Base-by-base conservation (phyloP, 75 land plant genomes). In the Selaginella tamariscina region DNA sequence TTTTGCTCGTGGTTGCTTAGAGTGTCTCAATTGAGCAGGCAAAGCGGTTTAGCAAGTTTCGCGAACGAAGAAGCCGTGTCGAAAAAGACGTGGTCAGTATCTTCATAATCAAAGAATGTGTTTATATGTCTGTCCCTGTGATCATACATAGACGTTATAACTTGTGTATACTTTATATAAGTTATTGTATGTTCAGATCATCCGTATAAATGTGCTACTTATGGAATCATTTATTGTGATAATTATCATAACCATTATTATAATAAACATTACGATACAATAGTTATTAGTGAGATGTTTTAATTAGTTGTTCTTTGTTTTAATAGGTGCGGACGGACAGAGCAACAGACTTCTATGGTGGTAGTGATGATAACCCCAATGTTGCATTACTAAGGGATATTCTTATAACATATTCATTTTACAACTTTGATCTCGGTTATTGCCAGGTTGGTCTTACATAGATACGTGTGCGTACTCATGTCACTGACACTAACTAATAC, bases 341-440 rank as follows among this genome's bases (percentile, higher is more conserved):
- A 74, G 70, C 81, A 55, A n/a, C 86, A n/a, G 56, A 82, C 13
- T 94, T 82, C 67, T 94, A 82, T 71, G 96, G 81, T 71, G 96
- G 88, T 22, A n/a, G n/a, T n/a, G 98, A 94, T 79, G 98, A 90
- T 32, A 94, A 94, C 79, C 78, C 81, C 68, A 83, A 89, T 81
- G 82, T 94, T 30, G 33, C 64, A 55, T 54, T 79, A 30, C 72
- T 94, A 39, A 83, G 78, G 66, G 91, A 94, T 68, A 87, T 94
- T 67, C 74, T 94, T 23, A 44, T 94, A 76, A 87, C 98, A n/a
- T 94, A 94, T 71, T 87, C 98, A 24, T 94, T 94, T 72, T 94
- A 85, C 79, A 94, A 94, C 77, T 94, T 94, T 70, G 98, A 94
- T 74, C 84, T 94, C 68, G 98, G 98, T 32, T 94, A 94, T 65